These are phyloP conservation scores for Neurospora sp. DNA, from an alignment of 2,329 filamentous ascomycete genomes.

Conservation along the genomic window DNA sequence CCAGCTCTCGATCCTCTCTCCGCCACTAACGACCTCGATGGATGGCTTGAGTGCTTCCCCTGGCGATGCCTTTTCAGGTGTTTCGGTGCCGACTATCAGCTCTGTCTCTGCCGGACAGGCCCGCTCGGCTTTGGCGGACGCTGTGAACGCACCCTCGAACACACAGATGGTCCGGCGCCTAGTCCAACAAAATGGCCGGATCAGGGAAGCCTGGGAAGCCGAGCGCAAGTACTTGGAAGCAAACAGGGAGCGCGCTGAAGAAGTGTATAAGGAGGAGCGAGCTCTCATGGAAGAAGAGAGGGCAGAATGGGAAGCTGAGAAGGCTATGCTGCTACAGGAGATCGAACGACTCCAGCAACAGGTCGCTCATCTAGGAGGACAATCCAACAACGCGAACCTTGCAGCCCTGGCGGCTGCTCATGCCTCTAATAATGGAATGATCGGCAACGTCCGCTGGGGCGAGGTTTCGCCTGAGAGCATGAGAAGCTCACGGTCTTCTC, in stretches of 20 bases:
- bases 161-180: conserved; percentile 30
- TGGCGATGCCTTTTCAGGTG: not conserved
- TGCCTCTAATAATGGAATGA: conserved; percentile 1
- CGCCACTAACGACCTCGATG: conserved; percentile 3
- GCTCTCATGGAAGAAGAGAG: conserved; percentile 43
- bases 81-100: conserved; percentile 3
- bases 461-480: conserved; percentile 15
- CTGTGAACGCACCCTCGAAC: conserved; percentile 19
- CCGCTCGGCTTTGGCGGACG: conserved; percentile 21
- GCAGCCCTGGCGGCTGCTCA: conserved; percentile 11
- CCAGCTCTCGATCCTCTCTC: conserved; percentile 14
- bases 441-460: conserved; percentile 10
- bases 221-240: conserved; percentile 45
- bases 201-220: conserved; percentile 42
- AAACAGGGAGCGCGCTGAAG: conserved; percentile 42
- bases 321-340: conserved; percentile 29
- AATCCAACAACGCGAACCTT: conserved; percentile 8
- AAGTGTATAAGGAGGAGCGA: conserved; percentile 46
- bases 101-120: conserved; percentile 16
- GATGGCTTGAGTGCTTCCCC: not conserved
- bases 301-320: conserved; percentile 36
- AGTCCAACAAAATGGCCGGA: conserved; percentile 31
- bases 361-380: conserved; percentile 14
- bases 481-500: conserved; percentile 16
- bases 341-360: conserved; percentile 32